Evolutionary conservation across 2,329 filamentous ascomycete species (phyloP), one percentile per base, ranked within the genome.

Genomic region (Dryadomyces quercivorus): DNA sequence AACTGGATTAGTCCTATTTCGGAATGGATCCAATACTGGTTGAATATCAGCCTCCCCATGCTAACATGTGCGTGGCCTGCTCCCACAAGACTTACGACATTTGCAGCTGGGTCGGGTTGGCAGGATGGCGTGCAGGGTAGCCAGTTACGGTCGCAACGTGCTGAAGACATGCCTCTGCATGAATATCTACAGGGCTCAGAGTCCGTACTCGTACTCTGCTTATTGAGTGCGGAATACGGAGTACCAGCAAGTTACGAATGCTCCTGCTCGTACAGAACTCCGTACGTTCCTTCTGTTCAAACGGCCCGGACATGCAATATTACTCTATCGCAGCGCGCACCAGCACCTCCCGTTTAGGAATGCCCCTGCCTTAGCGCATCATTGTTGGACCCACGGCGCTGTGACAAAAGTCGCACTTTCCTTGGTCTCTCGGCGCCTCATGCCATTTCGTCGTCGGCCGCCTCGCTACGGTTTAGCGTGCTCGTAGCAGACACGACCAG

Each of bases 341-440:
- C 26, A 31, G 26, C 16, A 8, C 22, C 8, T 51, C 50, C 50
- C 38, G 10, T 43, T 51, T 43, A 15, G 20, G 50, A 9, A 4
- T 51, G 40, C 50, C 38, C 50, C 50, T 51, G 50, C 50, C 38
- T 51, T 51, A 51, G 50, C 50, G 50, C 50, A 12, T 40, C 36
- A 5, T 40, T 40, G 4, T 15, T 40, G 36, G 10, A 40, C 36
- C 36, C 36, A 40, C 36, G 36, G 12, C 36, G 36, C 36, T 40
- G 36, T 40, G 36, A 40, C 36, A 16, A 31, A 31, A 31, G 10
- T 40, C 36, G 10, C 36, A 13, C 36, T 40, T 40, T 12, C 36
- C 36, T 40, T 40, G 36, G 36, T 40, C 36, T 13, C 36, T 12
- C 36, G 10, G 10, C 10, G 10, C 10, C 36, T 13, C 36, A 40